Percentiles rank a stretch among this genome's conserved stretches.
Evolutionary conservation across 1,284 basidiomycete species (phyloP).

Genomic region (Fistulinella cinereoalba): DNA sequence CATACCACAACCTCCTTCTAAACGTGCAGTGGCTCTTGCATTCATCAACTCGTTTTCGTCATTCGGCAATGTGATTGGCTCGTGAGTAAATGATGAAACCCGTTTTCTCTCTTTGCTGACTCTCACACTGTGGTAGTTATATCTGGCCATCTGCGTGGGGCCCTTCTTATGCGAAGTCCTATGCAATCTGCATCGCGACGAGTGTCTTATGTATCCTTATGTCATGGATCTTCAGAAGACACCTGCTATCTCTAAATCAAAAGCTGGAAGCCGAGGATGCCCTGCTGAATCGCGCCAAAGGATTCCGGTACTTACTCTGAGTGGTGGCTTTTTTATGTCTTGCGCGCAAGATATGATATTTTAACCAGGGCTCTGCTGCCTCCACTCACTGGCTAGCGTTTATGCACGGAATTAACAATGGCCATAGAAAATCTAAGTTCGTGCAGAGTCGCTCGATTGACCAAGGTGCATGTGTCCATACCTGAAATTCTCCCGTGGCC

Average conservation of each 20-base stretch:
- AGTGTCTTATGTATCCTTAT: slow-evolving; percentile 48
- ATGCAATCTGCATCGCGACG: slow-evolving; percentile 51
- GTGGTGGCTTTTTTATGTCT: not conserved
- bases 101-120: slow-evolving; percentile 4
- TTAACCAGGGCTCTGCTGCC: no score
- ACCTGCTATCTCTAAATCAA: slow-evolving; percentile 48
- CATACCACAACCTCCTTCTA: slow-evolving; percentile 63
- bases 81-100: slow-evolving; percentile 54
- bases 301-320: slow-evolving; percentile 48
- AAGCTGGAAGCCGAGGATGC: slow-evolving; percentile 42
- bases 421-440: no score
- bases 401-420: no score
- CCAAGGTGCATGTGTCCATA: no score
- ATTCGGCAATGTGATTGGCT: slow-evolving; percentile 72
- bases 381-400: no score
- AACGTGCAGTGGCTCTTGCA: slow-evolving; percentile 75
- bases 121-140: slow-evolving; percentile 35
- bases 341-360: no score
- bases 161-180: slow-evolving; percentile 38
- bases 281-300: slow-evolving; percentile 40
- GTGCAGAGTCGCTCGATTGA: no score
- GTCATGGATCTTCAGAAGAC: slow-evolving; percentile 51
- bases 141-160: slow-evolving; percentile 42
- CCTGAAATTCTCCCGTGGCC: no score
- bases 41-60: slow-evolving; percentile 73